A percentile compares a stretch with the other conserved stretches of the same genome.
Conservation (phyloP, 2,329 filamentous ascomycete species). For the Cladosporium colombiae region DNA sequence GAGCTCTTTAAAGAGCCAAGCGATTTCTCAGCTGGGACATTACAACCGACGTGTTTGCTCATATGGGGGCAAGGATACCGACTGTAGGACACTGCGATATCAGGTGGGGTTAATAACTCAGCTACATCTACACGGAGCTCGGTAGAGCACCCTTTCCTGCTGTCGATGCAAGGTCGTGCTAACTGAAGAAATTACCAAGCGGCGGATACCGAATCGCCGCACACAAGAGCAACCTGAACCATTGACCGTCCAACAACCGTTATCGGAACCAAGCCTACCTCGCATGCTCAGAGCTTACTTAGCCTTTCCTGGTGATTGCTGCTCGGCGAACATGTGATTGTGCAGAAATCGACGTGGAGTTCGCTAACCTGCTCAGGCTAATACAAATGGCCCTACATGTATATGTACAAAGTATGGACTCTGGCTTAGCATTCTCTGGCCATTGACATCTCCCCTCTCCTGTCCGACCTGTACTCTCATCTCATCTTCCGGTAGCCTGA, state of each 20-base stretch:
- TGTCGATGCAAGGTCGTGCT: neutral
- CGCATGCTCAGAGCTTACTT: neutral
- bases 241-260: neutral
- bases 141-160: neutral
- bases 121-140: neutral
- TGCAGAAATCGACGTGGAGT: neutral
- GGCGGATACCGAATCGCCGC: neutral
- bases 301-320: neutral
- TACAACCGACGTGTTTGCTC: neutral
- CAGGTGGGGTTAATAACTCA: neutral
- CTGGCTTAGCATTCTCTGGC: neutral
- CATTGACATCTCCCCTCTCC: neutral
- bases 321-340: slow-evolving; percentile 3
- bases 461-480: neutral
- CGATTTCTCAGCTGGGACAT: neutral
- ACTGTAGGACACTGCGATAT: neutral
- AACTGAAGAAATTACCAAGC: neutral
- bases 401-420: neutral
- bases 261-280: neutral
- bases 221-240: neutral
- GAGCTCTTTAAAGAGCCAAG: neutral
- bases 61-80: neutral
- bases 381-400: neutral
- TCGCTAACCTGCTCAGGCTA: neutral
- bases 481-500: neutral